Conservation (phyloP, 306 rosid species). For the Aeschynomene evenia region DNA sequence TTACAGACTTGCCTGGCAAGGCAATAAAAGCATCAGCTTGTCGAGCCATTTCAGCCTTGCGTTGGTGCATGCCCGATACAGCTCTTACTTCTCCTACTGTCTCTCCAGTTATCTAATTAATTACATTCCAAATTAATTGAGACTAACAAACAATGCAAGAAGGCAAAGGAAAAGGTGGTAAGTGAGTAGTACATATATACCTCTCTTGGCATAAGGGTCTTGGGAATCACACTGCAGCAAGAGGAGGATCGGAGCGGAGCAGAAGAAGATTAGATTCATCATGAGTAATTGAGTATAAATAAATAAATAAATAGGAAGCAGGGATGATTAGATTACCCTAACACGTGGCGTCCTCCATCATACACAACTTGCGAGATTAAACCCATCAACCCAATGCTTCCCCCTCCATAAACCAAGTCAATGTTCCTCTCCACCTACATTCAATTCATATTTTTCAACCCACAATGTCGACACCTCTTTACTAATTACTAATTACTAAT, state of each 20-base stretch:
- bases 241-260: too few species aligned
- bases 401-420: slow-evolving; percentile 99
- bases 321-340: slow-evolving; percentile 60
- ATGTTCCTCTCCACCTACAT: slow-evolving; percentile 81
- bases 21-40: slow-evolving; percentile 96
- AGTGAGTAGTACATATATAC: too few species aligned
- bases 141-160: too few species aligned
- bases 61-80: slow-evolving; percentile 91
- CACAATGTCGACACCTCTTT: too few species aligned
- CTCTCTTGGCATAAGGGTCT: slow-evolving; percentile 89
- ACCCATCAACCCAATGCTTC: slow-evolving; percentile 97
- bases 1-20: slow-evolving; percentile 86
- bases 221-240: slow-evolving; percentile 86
- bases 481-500: too few species aligned
- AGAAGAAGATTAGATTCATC: background rate
- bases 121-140: background rate
- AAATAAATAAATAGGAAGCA: background rate
- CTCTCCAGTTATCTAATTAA: slow-evolving; percentile 73
- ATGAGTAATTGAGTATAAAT: too few species aligned
- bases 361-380: slow-evolving; percentile 77
- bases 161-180: too few species aligned
- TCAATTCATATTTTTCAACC: background rate
- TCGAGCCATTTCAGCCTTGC: slow-evolving; percentile 95
- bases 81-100: slow-evolving; percentile 85
- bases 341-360: slow-evolving; percentile 97